Evolutionary conservation across 768 basidiomycete species (phyloP), one percentile per base, ranked within the genome.

Genomic region (Saitozyma podzolica): DNA sequence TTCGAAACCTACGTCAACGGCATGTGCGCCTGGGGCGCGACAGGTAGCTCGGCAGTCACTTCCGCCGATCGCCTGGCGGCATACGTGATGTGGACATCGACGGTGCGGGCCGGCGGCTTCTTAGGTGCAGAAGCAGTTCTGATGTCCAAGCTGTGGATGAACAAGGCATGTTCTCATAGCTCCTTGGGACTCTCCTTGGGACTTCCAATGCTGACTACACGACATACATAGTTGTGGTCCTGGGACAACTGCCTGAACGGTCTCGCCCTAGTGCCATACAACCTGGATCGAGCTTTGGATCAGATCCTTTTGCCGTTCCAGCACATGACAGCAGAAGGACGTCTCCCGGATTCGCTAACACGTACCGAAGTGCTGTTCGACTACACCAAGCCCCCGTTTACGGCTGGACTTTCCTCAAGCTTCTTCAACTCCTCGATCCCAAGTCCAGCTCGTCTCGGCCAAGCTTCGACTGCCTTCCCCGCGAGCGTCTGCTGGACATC

Each of bases 101-200:
- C 54, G 9, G 40, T 41, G 17, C 19, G 54, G 14, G 29, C 54
- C 17, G 19, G 13, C 19, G 54, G 54, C 17, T 55, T 55, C 9
- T 13, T 55, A 19, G 13, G 19, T 11, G 13, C 9, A 2, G 54
- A 55, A 41, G 19, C 54, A 9, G 54, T 55, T 13, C 40, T 55
- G 11, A 55, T 55, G 54, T 39, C 29, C 14, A 55, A 55, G 39
- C 9, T 55, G 54, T 55, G 54, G 54, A 55, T 55, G 54, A 55
- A 55, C 54, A 55, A 55, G 54, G 54, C 40, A 19, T 16, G 54
- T 9, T 6, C 2, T 17, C n/a, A 17, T 13, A 39, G 14, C 14
- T n/a, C 9, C 14, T 13, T 9, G 2, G 19, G 40, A 41, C 9
- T 2, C 14, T 5, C 40, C n/a, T n/a, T n/a, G n/a, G n/a, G n/a